Evolutionary conservation across 2,329 filamentous ascomycete species (phyloP).

Genomic region (Colletotrichum aenigma): DNA sequence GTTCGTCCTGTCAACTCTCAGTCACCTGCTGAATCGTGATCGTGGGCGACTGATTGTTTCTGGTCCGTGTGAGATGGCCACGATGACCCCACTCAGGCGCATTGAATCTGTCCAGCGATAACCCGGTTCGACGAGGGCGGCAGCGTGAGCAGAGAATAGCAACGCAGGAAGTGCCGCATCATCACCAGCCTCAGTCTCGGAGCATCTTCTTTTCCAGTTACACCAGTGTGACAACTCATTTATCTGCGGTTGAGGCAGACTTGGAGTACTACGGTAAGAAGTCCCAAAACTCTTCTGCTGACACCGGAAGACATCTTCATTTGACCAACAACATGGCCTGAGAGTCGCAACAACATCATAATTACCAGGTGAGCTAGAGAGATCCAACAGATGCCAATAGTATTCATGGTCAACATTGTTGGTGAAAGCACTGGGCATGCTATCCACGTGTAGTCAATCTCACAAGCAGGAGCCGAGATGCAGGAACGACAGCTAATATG

Average conservation of each 20-base stretch:
- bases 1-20: not conserved
- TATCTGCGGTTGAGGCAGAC: not conserved
- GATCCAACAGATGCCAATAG: not conserved
- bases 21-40: not conserved
- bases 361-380: not conserved
- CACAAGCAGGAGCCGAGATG: not conserved
- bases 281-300: not conserved
- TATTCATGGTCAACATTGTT: not conserved
- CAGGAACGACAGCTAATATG: slow-evolving; percentile 11
- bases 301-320: fast-evolving
- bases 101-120: not conserved
- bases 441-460: not conserved
- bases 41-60: not conserved
- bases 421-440: not conserved
- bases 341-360: not conserved
- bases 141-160: not conserved
- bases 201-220: not conserved
- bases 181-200: not conserved
- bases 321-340: not conserved
- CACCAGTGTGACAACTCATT: not conserved
- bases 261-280: not conserved
- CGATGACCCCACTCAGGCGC: not conserved
- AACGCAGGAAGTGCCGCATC: not conserved
- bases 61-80: not conserved
- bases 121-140: not conserved